These are phyloP conservation scores for Corymbia calophylla DNA, from an alignment of 441 rosid species.

Conservation along the genomic window DNA sequence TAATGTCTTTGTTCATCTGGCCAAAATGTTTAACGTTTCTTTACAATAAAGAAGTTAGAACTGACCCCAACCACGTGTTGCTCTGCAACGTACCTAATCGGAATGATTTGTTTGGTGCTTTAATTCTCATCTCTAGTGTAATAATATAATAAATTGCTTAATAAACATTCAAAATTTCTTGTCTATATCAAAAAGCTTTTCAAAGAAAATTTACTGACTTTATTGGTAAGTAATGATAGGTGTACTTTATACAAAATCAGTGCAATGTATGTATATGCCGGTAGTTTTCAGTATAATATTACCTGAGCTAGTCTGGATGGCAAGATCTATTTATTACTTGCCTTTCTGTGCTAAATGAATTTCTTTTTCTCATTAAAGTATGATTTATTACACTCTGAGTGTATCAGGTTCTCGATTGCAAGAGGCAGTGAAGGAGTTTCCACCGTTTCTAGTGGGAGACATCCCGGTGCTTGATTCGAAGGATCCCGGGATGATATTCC, in stretches of 20 bases:
- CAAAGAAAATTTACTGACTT: not conserved
- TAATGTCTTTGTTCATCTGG: not conserved
- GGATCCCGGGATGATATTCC: not conserved
- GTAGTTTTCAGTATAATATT: not conserved
- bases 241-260: not conserved
- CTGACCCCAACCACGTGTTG: rapidly evolving
- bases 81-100: rapidly evolving
- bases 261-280: not conserved
- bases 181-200: not conserved
- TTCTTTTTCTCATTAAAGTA: not conserved
- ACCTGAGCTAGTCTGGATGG: not conserved
- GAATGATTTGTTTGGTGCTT: not conserved
- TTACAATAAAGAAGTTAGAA: not conserved
- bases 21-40: not conserved
- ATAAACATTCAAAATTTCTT: not conserved
- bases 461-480: not conserved
- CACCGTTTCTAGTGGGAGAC: not conserved
- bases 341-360: not conserved
- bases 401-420: not conserved
- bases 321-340: not conserved
- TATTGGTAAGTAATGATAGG: not conserved
- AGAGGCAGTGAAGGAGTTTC: not conserved
- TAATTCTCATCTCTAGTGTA: not conserved
- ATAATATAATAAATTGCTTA: not conserved
- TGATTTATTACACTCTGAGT: not conserved